Conservation (phyloP, 306 rosid genomes). For the Fragaria nilgerrensis region DNA sequence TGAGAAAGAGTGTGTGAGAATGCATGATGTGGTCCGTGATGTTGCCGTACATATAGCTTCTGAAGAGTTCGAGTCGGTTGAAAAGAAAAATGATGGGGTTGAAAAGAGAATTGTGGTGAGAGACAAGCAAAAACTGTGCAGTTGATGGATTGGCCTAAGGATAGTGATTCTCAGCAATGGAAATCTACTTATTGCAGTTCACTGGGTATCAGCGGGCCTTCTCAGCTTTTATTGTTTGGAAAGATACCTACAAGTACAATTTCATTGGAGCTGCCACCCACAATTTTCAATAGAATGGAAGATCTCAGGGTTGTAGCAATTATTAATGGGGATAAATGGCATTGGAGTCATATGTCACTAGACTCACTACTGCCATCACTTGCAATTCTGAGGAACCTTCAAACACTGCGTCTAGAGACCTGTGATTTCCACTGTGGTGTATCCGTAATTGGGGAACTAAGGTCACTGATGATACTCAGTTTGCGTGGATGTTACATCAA, state of each 20-base stretch:
- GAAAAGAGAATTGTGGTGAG: neutral
- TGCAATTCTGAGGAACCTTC: neutral
- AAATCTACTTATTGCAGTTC: neutral
- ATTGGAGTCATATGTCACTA: too few species aligned
- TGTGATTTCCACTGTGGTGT: neutral
- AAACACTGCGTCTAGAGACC: neutral
- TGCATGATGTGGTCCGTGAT: neutral
- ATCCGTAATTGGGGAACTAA: neutral
- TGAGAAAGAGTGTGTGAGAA: neutral
- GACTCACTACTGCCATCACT: neutral
- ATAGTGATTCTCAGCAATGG: too few species aligned
- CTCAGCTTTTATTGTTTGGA: neutral
- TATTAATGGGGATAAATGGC: too few species aligned
- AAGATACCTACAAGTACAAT: too few species aligned
- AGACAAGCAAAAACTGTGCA: neutral
- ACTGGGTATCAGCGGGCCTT: neutral
- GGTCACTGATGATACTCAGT: neutral
- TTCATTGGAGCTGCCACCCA: neutral
- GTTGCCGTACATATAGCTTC: neutral
- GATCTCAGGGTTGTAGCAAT: conserved; percentile 4
- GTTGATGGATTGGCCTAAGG: neutral
- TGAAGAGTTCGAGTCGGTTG: neutral
- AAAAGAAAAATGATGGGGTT: neutral
- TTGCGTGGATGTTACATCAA: neutral
- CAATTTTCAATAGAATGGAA: neutral